Base-by-base conservation (phyloP, 495 filamentous ascomycete genomes). In the Astrothelium subdiscretum region DNA sequence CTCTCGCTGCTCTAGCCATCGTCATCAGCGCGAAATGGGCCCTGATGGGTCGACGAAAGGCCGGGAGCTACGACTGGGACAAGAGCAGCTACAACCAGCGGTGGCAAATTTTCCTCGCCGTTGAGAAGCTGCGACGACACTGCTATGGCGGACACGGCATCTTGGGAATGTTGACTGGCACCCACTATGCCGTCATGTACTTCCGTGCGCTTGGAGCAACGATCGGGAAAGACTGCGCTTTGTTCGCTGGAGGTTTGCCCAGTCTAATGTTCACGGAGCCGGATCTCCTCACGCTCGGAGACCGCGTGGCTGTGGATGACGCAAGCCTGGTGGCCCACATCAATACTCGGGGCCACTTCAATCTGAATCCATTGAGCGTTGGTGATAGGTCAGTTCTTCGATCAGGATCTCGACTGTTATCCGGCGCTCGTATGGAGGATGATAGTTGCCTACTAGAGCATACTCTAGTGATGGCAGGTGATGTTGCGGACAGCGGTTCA, bases 231-330 rank as follows among this genome's bases (percentile, higher is more conserved):
- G 73, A 80, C 66, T 78, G 76, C 44, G 75, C 76, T 8, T 68
- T 80, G 18, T 78, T 78, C 51, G 75, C 75, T 18, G 76, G 75
- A 40, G 77, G 78, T 1, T 62, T 60, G 1, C 75, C 77, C 24
- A 76, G 68, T 48, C 63, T 80, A 24, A 63, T 76, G 38, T 77
- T 81, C 52, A 81, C 78, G 1, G 78, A 81, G 68, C 78, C 78
- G 2, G 78, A 80, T 29, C 69, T 80, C 29, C 62, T 81, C 1
- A 73, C 66, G 0, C 59, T 81, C 8, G 78, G 78, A 12, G 72
- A 79, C 31, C 48, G 78, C 1, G 77, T 80, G 3, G 66, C 70
- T 2, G 75, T 78, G 20, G 78, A 80, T 31, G 77, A 80, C 65
- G 75, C 74, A 2, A 78, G 76, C 65, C 43, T 79, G 35, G 77